phyloP scores from a whole-genome alignment of 73 alveolate genomes.

The Blepharisma japonicum region DNA sequence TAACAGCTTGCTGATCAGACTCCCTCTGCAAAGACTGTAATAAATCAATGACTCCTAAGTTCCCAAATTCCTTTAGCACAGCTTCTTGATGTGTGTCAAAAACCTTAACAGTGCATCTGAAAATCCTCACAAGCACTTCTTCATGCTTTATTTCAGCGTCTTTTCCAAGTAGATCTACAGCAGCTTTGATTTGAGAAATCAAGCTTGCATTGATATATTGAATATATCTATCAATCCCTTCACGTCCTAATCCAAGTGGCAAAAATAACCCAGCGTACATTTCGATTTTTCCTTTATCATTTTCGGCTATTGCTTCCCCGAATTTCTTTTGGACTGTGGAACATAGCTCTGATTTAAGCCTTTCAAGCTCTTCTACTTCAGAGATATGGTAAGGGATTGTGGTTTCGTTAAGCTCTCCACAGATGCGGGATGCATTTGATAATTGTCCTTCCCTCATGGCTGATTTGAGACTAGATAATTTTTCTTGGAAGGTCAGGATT shows the following conservation, averaged over 20 bases:
- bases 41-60: neutral
- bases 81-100: neutral
- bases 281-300: slow-evolving; percentile 1
- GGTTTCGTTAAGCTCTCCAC: neutral
- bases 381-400: neutral
- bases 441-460: neutral
- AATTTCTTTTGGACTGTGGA: slow-evolving; percentile 7
- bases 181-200: neutral
- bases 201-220: neutral
- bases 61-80: slow-evolving; percentile 6
- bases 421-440: slow-evolving; percentile 2
- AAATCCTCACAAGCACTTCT: neutral
- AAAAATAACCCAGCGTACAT: slow-evolving; percentile 1
- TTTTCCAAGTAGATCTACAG: neutral
- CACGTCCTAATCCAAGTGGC: slow-evolving; percentile 16
- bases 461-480: neutral
- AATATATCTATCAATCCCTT: slow-evolving; percentile 16
- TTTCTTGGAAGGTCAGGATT: neutral
- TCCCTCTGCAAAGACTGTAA: slow-evolving; percentile 2
- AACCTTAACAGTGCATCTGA: neutral
- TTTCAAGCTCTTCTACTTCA: neutral
- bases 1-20: slow-evolving; percentile 6
- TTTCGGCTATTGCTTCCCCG: slow-evolving; percentile 6
- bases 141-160: neutral
- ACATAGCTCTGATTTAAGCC: neutral